Evolutionary conservation across 441 rosid species (phyloP).

Genomic region (Croton laevigatus): DNA sequence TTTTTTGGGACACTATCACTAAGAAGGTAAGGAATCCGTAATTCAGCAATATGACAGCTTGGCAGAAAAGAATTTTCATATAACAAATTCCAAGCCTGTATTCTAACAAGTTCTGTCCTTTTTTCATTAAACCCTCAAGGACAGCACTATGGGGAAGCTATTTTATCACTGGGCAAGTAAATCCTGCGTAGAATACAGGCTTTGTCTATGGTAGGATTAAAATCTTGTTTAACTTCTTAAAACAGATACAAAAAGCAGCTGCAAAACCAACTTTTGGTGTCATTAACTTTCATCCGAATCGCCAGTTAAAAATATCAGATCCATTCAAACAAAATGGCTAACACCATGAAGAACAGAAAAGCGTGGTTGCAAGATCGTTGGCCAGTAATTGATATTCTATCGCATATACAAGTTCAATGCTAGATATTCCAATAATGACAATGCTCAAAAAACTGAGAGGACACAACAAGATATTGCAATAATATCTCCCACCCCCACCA

Average conservation of each 20-base stretch:
- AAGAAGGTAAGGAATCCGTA: background rate
- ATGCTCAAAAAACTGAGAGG: background rate
- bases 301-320: background rate
- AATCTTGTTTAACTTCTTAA: background rate
- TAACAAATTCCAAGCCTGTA: no score
- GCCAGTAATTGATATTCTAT: background rate
- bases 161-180: background rate
- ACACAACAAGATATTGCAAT: background rate
- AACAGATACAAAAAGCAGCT: background rate
- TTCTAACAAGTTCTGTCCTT: no score
- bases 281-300: no score
- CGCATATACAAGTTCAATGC: background rate
- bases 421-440: background rate
- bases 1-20: background rate
- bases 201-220: background rate
- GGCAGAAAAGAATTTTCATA: no score
- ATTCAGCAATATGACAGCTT: no score
- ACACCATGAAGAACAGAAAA: background rate
- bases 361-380: background rate
- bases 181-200: background rate
- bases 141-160: background rate
- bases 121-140: background rate
- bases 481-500: no score
- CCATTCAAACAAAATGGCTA: background rate
- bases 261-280: background rate